phyloP scores from a whole-genome alignment of 257 asterid genomes.

The Verbascum thapsus region DNA sequence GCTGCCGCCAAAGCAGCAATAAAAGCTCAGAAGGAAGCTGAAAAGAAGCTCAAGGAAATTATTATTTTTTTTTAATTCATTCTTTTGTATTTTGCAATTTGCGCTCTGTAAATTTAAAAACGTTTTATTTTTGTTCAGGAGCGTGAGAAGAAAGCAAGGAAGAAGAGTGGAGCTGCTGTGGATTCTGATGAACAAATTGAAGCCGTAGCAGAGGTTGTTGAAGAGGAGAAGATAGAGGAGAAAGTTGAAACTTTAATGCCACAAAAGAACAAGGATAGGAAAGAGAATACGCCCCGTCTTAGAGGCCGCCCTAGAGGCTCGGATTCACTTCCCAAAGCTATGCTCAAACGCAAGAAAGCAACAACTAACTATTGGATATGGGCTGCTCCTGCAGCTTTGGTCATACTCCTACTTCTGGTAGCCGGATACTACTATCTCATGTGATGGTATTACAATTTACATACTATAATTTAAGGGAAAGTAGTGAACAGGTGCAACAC shows the following conservation, averaged over 20 bases:
- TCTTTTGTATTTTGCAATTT: not conserved
- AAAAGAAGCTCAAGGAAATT: conserved; percentile 85
- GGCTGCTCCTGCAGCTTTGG: conserved; percentile 66
- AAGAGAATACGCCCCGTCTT: conserved; percentile 46
- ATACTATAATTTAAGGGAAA: too few species aligned
- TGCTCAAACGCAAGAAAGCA: conserved; percentile 79
- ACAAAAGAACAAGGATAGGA: conserved; percentile 51
- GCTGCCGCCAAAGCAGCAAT: conserved; percentile 76
- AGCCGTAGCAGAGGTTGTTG: conserved; percentile 48
- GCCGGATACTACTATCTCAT: conserved; percentile 48
- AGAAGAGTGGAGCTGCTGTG: conserved; percentile 55
- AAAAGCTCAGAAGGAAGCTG: conserved; percentile 86
- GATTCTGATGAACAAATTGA: conserved; percentile 66
- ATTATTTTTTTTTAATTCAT: not conserved
- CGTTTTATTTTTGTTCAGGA: conserved; percentile 47
- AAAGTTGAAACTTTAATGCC: conserved; percentile 41
- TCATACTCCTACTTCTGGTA: conserved; percentile 42
- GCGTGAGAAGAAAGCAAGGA: conserved; percentile 83
- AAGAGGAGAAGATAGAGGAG: conserved; percentile 55
- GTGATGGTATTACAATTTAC: too few species aligned
- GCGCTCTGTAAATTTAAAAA: not conserved
- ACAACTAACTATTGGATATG: conserved; percentile 74
- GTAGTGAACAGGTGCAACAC: too few species aligned
- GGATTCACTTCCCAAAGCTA: conserved; percentile 65
- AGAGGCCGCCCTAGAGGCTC: conserved; percentile 58